Base-by-base conservation (phyloP, 78 protist genomes). In the Creolimax fragrantissima region DNA sequence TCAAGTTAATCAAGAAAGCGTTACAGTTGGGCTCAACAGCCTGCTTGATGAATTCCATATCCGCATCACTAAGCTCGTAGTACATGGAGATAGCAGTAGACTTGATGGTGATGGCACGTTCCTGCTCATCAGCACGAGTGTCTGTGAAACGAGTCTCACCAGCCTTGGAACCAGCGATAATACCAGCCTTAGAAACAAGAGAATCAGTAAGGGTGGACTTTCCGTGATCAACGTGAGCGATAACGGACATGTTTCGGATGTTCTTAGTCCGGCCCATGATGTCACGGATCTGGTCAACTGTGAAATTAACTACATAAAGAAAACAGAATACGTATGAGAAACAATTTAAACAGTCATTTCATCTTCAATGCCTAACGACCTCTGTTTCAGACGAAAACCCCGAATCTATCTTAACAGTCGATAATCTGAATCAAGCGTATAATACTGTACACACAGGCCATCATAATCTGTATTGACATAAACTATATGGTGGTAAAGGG, bases 191-290 rank as follows among this genome's bases (percentile, higher is more conserved):
- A 42, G 96, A 90, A 86, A 99, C 94, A 42, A 99, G 97, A 35
- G 99, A 99, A 93, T 99, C 99, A 35, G 99, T 98, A 6, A 99
- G 93, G 37, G 99, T 99, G 67, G 99, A 96, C 97, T 98, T 97
- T 89, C 99, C 99, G 97, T 95, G 97, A 67, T 96, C 98, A 88
- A 96, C 98, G 95, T 96, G 99, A 81, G 99, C 99, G 92, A 98
- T 98, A 88, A 97, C 99, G 58, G 98, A 97, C 97, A 99, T 97
- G 96, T 97, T 97, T 24, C 99, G 96, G 93, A 99, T 99, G 93
- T 97, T 95, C 81, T 91, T 85, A 66, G 94, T 92, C 89, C 92
- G 67, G 93, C 97, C 97, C 99, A 98, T 98, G 81, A 97, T 92
- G 24, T 35, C 47, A 35, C 99, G 98, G 84, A 98, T 93, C 97